Evolutionary conservation across 75 land plant species (phyloP), one percentile per base, ranked within the genome.

Genomic region (Picea sitchensis): DNA sequence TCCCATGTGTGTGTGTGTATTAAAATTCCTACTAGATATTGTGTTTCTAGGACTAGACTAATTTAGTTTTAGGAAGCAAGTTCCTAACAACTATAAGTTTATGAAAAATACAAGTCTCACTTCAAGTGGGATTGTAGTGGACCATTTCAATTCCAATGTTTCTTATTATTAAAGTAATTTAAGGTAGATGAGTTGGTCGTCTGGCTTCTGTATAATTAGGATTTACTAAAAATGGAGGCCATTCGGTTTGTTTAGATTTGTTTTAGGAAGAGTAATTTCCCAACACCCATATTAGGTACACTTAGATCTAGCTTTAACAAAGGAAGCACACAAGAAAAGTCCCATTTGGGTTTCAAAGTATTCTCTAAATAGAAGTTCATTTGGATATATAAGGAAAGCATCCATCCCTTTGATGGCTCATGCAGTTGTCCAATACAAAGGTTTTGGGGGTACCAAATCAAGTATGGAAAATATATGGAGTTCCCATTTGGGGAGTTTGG

Each of bases 401-500:
- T 61, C 63, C 1, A 61, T 61, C 21, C n/a, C 63, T 61, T n/a
- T 6, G 3, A 79, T 79, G 80, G 54, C 80, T 8, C 54, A 14
- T 60, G 2, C 2, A 36, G 32, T 76, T 58, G 68, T 54, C 74
- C 73, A 58, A 9, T 58, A 67, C 73, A 79, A 21, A 26, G 60
- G 26, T 26, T 26, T 26, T 51, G 80, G 80, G 60, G 74, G 57
- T 5, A 51, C 80, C 58, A 76, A 76, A 56, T 32, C 58, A 21
- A 5, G 23, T 23, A 58, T 72, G 79, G 18, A 61, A 17, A 18
- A 41, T 32, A 57, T 68, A 84, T 91, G 15, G 86, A 86, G 0
- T 84, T 86, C 31, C 93, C 91, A 0, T 84, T 87, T 81, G 86
- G 87, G 38, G 77, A 84, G 21, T 83, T 88, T 56, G 63, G 75